These are phyloP conservation scores for Aureobasidium sp. DNA, from an alignment of 2,329 filamentous ascomycete species.

Conservation along the genomic window DNA sequence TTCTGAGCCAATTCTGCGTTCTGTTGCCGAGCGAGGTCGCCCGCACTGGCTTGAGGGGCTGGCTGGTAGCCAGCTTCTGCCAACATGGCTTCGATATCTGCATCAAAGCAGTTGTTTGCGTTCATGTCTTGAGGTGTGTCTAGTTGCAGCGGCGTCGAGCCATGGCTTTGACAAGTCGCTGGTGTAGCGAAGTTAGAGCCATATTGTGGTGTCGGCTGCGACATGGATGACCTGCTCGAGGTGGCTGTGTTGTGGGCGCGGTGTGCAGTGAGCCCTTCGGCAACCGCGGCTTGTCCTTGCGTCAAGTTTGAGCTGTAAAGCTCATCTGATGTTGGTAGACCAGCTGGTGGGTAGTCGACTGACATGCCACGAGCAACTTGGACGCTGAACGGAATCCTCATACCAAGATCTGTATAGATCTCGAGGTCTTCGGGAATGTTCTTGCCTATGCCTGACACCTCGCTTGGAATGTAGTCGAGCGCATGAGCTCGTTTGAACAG, in stretches of 20 bases:
- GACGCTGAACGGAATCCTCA: slow-evolving; percentile 21
- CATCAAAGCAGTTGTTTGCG: background rate
- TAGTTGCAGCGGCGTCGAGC: background rate
- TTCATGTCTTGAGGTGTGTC: background rate
- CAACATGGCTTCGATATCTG: background rate
- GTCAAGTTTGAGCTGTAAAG: background rate
- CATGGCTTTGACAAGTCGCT: background rate
- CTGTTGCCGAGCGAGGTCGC: background rate
- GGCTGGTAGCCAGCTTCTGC: background rate
- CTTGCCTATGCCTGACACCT: slow-evolving; percentile 23
- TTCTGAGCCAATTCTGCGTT: background rate
- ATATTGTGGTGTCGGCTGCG: background rate
- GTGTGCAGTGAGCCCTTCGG: background rate
- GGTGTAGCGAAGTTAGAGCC: background rate
- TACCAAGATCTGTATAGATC: slow-evolving; percentile 26
- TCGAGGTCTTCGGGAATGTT: slow-evolving; percentile 27
- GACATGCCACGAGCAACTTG: background rate
- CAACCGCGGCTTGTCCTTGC: background rate
- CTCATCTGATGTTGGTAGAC: background rate
- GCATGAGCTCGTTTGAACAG: slow-evolving; percentile 43
- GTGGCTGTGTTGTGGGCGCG: background rate
- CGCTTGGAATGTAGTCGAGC: slow-evolving; percentile 27
- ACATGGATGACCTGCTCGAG: background rate
- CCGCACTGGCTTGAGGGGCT: background rate
- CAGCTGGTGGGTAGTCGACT: background rate